Evolutionary conservation across 768 basidiomycete genomes (phyloP), one percentile per base, ranked within the genome.

Genomic region (Plicaturopsis crispa): DNA sequence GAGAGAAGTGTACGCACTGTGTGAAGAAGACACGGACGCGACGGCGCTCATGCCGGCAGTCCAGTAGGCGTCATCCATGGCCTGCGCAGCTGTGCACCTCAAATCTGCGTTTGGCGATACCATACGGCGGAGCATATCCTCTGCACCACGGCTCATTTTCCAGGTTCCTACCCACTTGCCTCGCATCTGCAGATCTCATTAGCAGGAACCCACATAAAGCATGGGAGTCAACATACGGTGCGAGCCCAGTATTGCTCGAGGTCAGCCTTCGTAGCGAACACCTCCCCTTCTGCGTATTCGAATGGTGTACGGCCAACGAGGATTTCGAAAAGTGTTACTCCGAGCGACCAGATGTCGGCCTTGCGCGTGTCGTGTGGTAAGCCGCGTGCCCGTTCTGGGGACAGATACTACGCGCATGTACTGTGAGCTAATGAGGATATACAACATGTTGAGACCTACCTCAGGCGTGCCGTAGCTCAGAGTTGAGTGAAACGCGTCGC

Each of bases 281-380:
- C 72, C 51, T 93, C 87, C 5, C 79, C 78, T 46, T 88, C 85
- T 28, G 75, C 72, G 45, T 84, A 55, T 56, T 92, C 86, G 52
- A 98, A 98, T 2, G 93, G 92, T 2, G 94, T 98, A 7, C 94
- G 73, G 1, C 93, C 93, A 17, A 82, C 66, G 22, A 97, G 73
- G 44, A 99, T 86, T 59, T 99, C 94, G 55, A 96, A 99, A 57
- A 97, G 86, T 0, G 93, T 89, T 19, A 94, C 66, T 33, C 83
- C 84, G 3, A 87, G 76, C n/a, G 84, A 79, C 81, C 84, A 88
- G 32, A 89, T 66, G 45, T 85, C 94, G 1, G 86, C 84, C 60
- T 91, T 86, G 32, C 94, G 81, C 33, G 94, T 97, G 55, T 99
- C 94, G 49, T 99, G 94, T 5, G 78, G 77, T 32, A 83, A 67